A percentile compares a stretch with the other conserved stretches of the same genome.
These are phyloP conservation scores for Leccinum olivaceopallidum DNA, from an alignment of 768 basidiomycete species.

Conservation along the genomic window DNA sequence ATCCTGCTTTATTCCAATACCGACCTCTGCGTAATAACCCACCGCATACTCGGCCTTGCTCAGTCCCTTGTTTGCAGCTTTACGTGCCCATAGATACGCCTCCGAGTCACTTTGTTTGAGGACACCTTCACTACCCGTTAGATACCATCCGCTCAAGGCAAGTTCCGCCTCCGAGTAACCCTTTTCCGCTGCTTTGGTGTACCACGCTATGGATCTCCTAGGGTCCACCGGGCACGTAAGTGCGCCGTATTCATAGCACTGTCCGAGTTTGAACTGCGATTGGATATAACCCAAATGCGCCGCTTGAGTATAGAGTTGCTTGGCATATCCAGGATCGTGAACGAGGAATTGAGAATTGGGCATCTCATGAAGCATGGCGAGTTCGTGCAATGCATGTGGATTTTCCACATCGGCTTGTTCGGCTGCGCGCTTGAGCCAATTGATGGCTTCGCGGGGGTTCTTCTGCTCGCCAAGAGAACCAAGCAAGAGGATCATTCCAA, in stretches of 20 bases:
- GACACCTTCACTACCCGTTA: constrained; percentile 93
- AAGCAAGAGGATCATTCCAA: constrained; percentile 95
- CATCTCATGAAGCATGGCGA: constrained; percentile 84
- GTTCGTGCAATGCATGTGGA: constrained; percentile 95
- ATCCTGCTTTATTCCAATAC: constrained; percentile 96
- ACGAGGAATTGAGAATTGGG: constrained; percentile 66
- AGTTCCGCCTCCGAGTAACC: constrained; percentile 94
- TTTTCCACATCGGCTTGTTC: constrained; percentile 98
- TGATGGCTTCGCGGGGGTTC: constrained; percentile 89
- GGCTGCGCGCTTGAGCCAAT: constrained; percentile 93
- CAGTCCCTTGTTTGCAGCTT: constrained; percentile 94
- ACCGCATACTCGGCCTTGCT: constrained; percentile 99
- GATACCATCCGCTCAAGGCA: constrained; percentile 96
- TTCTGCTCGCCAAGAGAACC: constrained; percentile 80
- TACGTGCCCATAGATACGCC: constrained; percentile 97
- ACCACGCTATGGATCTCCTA: constrained; percentile 94
- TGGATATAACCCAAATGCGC: constrained; percentile 93
- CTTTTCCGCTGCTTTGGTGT: constrained; percentile 97
- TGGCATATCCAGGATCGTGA: constrained; percentile 80
- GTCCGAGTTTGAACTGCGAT: constrained; percentile 93
- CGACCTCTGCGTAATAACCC: constrained; percentile 97
- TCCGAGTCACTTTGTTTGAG: constrained; percentile 98
- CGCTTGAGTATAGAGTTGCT: constrained; percentile 84
- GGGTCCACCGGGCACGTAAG: constrained; percentile 93
- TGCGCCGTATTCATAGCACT: constrained; percentile 91